Evolutionary conservation across 805 yeast genomes (phyloP).

Genomic region (Zygotorulaspora chibaensis): DNA sequence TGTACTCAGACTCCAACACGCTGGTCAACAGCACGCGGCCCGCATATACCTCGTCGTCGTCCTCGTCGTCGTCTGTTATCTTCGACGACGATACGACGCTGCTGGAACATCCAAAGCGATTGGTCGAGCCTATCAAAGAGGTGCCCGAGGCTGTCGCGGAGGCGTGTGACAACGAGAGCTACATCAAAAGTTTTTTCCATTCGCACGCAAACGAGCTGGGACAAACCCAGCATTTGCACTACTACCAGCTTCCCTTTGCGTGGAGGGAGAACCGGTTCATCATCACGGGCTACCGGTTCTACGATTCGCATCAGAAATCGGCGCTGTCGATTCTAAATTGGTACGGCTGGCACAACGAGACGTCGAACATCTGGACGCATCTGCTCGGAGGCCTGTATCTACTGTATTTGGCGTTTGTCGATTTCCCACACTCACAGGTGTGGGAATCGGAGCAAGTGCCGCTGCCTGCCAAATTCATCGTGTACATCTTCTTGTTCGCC

Average conservation of each 20-base stretch:
- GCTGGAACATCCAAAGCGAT: neutral
- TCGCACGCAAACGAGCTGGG: constrained; percentile 45
- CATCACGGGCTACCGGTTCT: constrained; percentile 79
- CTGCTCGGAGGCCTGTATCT: constrained; percentile 61
- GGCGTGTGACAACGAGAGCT: constrained; percentile 8
- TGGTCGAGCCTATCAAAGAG: too few relatives aligned
- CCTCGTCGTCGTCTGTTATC: constrained; percentile 5
- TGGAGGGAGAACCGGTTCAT: constrained; percentile 93
- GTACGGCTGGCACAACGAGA: constrained; percentile 69
- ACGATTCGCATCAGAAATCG: constrained; percentile 56
- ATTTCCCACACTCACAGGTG: constrained; percentile 58
- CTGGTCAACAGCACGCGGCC: constrained; percentile 13
- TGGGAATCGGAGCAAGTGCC: constrained; percentile 46
- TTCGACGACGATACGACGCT: constrained; percentile 4
- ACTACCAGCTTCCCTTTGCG: constrained; percentile 82
- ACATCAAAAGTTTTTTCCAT: constrained; percentile 43
- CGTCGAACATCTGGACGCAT: constrained; percentile 93
- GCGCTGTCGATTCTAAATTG: constrained; percentile 51
- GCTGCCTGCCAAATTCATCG: constrained; percentile 35
- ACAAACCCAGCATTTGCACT: constrained; percentile 52
- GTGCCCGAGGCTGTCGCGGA: neutral
- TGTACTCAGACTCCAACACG: constrained; percentile 21
- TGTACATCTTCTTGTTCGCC: constrained; percentile 63
- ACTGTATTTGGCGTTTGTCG: constrained; percentile 50
- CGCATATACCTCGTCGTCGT: constrained; percentile 4